A percentile compares a stretch with the other conserved stretches of the same genome.
These are phyloP conservation scores for Penicillium egyptiacum DNA, from an alignment of 495 filamentous ascomycete genomes.

Conservation along the genomic window DNA sequence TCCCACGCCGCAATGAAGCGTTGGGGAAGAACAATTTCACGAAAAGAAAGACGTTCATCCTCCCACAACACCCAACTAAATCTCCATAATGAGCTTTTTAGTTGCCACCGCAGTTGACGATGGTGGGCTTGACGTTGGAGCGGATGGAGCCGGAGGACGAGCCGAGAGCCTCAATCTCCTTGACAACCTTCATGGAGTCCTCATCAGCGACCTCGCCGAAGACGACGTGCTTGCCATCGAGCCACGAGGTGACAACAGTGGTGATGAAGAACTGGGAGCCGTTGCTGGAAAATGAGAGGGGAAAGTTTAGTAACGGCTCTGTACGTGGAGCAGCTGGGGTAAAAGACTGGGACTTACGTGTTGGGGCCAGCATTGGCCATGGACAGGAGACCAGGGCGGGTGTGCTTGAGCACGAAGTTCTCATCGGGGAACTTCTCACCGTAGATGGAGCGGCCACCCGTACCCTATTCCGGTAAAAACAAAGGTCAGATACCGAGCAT, in stretches of 20 bases:
- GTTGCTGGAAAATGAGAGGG: slow-evolving; percentile 61
- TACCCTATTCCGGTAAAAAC: slow-evolving; percentile 50
- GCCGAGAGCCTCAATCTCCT: slow-evolving; percentile 72
- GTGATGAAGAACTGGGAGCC: slow-evolving; percentile 99
- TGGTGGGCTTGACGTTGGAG: slow-evolving; percentile 65
- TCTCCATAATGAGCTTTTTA: slow-evolving; percentile 36
- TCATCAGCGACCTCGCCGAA: slow-evolving; percentile 86
- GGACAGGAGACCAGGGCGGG: slow-evolving; percentile 82
- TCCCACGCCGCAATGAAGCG: slow-evolving; percentile 4
- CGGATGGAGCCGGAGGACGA: slow-evolving; percentile 59
- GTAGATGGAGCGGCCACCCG: slow-evolving; percentile 95
- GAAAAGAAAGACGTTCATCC: slow-evolving; percentile 20
- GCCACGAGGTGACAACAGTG: slow-evolving; percentile 85
- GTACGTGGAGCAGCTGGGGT: not conserved
- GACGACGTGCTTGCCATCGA: slow-evolving; percentile 97
- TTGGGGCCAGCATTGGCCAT: slow-evolving; percentile 97
- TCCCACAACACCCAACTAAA: slow-evolving; percentile 16
- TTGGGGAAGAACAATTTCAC: slow-evolving; percentile 10
- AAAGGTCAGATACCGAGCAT: slow-evolving; percentile 2
- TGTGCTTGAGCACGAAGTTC: slow-evolving; percentile 86
- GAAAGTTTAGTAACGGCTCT: slow-evolving; percentile 3
- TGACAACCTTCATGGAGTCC: slow-evolving; percentile 62
- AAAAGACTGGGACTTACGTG: slow-evolving; percentile 54
- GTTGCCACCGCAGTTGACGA: slow-evolving; percentile 58
- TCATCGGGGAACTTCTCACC: slow-evolving; percentile 97